phyloP scores from a whole-genome alignment of 2,329 filamentous ascomycete species.

The Paraphaeosphaeria minitans region DNA sequence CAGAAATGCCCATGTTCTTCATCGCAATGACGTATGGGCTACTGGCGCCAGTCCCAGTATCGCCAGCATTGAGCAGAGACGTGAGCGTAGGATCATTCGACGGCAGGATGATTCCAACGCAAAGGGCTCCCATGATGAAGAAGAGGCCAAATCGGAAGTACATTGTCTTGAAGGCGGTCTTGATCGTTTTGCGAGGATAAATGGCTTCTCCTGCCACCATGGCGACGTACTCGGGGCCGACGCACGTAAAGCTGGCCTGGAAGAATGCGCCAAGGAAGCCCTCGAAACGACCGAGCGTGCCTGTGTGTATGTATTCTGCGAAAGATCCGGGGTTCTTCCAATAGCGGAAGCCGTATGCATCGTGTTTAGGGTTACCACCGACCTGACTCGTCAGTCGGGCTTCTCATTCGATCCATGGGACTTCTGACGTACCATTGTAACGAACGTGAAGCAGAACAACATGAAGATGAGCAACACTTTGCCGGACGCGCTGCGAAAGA shows the following conservation, averaged over 20 bases:
- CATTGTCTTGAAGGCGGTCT: conserved; percentile 58
- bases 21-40: conserved; percentile 66
- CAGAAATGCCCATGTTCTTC: conserved; percentile 56
- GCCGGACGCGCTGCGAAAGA: conserved; percentile 28
- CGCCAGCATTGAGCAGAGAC: conserved; percentile 42
- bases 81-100: conserved; percentile 73
- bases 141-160: conserved; percentile 52
- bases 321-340: conserved; percentile 42
- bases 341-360: conserved; percentile 45
- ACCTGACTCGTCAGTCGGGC: conserved; percentile 13
- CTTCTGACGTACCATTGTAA: conserved; percentile 34
- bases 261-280: conserved; percentile 60
- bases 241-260: conserved; percentile 50
- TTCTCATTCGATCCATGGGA: neutral
- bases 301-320: conserved; percentile 39
- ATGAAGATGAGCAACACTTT: conserved; percentile 49
- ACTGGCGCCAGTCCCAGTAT: conserved; percentile 53
- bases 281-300: conserved; percentile 65
- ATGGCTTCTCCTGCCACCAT: conserved; percentile 68
- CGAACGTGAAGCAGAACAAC: conserved; percentile 47
- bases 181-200: conserved; percentile 68
- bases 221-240: conserved; percentile 59
- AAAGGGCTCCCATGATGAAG: conserved; percentile 53
- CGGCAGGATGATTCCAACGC: conserved; percentile 57
- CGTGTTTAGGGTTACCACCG: conserved; percentile 46